Conservation (phyloP, 176 grass and related monocot species). For the Metroxylon sagu region DNA sequence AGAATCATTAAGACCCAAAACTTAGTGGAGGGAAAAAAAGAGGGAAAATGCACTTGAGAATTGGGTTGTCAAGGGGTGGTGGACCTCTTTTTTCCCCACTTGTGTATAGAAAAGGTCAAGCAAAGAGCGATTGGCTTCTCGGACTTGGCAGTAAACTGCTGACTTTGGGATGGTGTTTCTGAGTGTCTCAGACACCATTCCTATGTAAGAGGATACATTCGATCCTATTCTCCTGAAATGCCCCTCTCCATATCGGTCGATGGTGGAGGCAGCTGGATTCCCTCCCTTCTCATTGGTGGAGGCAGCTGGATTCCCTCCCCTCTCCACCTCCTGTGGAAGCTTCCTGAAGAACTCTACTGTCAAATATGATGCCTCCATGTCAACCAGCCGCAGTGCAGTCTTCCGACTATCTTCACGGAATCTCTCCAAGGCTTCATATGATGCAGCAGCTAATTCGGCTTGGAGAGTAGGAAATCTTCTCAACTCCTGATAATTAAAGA, state of each 20-base stretch:
- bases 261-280: neutral
- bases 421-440: slow-evolving; percentile 43
- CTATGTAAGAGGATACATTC: slow-evolving; percentile 54
- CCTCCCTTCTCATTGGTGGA: slow-evolving; percentile 1
- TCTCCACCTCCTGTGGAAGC: slow-evolving; percentile 49
- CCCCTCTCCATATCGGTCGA: slow-evolving; percentile 55
- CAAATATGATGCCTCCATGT: slow-evolving; percentile 64
- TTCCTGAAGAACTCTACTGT: slow-evolving; percentile 70
- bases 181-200: slow-evolving; percentile 48
- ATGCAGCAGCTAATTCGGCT: slow-evolving; percentile 44
- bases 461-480: slow-evolving; percentile 62
- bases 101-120: slow-evolving; percentile 53
- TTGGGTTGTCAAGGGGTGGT: neutral
- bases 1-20: slow-evolving; percentile 11
- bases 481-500: slow-evolving; percentile 31
- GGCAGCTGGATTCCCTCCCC: neutral
- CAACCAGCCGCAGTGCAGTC: slow-evolving; percentile 57
- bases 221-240: slow-evolving; percentile 63
- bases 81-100: slow-evolving; percentile 54
- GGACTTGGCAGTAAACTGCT: slow-evolving; percentile 65
- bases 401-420: slow-evolving; percentile 49
- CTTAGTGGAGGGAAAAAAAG: neutral
- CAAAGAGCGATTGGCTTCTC: slow-evolving; percentile 62
- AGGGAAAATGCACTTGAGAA: neutral
- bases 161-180: slow-evolving; percentile 56